These are phyloP conservation scores for Sclerotinia nivalis DNA, from an alignment of 2,329 filamentous ascomycete genomes.

Conservation along the genomic window DNA sequence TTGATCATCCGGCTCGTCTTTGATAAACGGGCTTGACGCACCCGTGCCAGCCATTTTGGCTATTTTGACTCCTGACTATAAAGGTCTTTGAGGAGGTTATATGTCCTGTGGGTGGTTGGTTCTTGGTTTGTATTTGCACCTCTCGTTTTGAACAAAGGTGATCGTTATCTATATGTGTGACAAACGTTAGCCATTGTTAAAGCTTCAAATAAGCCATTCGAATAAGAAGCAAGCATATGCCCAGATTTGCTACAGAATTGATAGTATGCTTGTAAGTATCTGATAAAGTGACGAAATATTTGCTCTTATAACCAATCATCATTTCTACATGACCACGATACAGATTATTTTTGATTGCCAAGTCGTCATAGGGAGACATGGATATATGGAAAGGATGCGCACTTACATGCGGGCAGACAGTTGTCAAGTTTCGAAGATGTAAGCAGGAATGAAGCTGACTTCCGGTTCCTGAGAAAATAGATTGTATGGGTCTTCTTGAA, in stretches of 20 bases:
- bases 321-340: slow-evolving; percentile 14
- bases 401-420: slow-evolving; percentile 32
- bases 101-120: slow-evolving; percentile 25
- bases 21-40: slow-evolving; percentile 60
- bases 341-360: not conserved
- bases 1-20: slow-evolving; percentile 66
- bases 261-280: slow-evolving; percentile 6
- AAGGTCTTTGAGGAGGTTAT: slow-evolving; percentile 24
- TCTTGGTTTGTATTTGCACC: slow-evolving; percentile 30
- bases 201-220: slow-evolving; percentile 27
- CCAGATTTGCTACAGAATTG: not conserved
- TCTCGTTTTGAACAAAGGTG: slow-evolving; percentile 20
- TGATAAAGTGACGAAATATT: not conserved
- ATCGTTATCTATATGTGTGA: slow-evolving; percentile 34
- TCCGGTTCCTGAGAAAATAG: not conserved
- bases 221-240: slow-evolving; percentile 28
- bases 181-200: slow-evolving; percentile 37
- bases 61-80: slow-evolving; percentile 36
- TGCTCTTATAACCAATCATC: not conserved
- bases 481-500: not conserved
- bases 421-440: slow-evolving; percentile 24
- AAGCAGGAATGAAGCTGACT: slow-evolving; percentile 3
- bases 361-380: slow-evolving; percentile 17
- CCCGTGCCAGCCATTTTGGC: slow-evolving; percentile 42
- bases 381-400: slow-evolving; percentile 25